A percentile compares a stretch with the other conserved stretches of the same genome.
These are phyloP conservation scores for Puccinia hordei DNA, from an alignment of 1,284 basidiomycete species.

Conservation along the genomic window DNA sequence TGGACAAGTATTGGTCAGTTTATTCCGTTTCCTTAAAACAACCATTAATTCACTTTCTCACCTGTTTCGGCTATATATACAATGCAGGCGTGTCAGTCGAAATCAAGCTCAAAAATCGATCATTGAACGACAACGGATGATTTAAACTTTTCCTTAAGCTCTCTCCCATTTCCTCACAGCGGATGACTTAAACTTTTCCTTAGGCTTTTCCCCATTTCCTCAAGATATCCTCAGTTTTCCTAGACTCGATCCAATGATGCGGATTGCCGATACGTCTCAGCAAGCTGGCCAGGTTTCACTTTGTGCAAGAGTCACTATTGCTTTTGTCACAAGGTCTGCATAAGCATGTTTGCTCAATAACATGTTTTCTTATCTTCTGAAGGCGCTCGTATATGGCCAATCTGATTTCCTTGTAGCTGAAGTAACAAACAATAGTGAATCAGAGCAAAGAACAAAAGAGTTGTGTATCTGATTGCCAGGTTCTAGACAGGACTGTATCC, in stretches of 20 bases:
- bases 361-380: too few relatives aligned
- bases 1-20: conserved; percentile 51
- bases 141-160: conserved; percentile 1
- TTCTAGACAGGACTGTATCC: too few relatives aligned
- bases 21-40: not conserved
- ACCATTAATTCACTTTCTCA: not conserved
- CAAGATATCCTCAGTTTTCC: not conserved
- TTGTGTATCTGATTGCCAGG: too few relatives aligned
- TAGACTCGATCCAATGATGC: not conserved
- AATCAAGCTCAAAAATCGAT: conserved; percentile 51
- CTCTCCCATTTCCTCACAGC: conserved; percentile 23
- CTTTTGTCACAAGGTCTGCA: too few relatives aligned
- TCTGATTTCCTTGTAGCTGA: too few relatives aligned
- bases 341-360: too few relatives aligned
- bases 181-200: conserved; percentile 18
- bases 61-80: not conserved
- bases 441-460: too few relatives aligned
- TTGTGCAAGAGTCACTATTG: not conserved
- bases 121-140: conserved; percentile 42
- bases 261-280: not conserved
- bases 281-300: not conserved
- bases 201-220: not conserved
- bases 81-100: conserved; percentile 47
- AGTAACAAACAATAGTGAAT: too few relatives aligned
- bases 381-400: too few relatives aligned